phyloP scores from a whole-genome alignment of 1,139 yeast species.

The Debaryomyces robertsiae region DNA sequence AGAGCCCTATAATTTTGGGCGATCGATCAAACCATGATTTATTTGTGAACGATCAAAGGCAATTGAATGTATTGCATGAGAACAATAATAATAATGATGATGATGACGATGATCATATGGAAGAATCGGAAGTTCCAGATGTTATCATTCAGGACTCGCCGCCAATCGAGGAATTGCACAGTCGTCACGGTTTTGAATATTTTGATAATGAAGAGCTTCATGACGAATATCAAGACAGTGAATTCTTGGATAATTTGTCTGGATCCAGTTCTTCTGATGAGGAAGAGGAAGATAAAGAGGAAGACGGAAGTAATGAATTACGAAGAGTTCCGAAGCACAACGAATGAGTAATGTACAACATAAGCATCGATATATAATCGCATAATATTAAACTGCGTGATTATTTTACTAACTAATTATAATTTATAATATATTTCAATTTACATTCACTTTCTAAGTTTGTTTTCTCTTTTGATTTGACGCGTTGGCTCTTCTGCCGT shows the following conservation, averaged over 20 bases:
- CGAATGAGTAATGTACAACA: constrained; percentile 21
- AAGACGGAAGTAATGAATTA: constrained; percentile 27
- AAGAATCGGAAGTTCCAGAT: constrained; percentile 23
- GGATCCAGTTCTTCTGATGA: constrained; percentile 44
- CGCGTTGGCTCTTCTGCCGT: constrained; percentile 34
- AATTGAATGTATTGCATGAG: constrained; percentile 8
- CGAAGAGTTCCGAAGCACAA: constrained; percentile 46
- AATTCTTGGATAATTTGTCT: constrained; percentile 38
- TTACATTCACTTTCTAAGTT: constrained; percentile 8
- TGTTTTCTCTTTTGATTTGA: constrained; percentile 21
- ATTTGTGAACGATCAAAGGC: constrained; percentile 28
- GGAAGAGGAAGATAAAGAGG: constrained; percentile 16
- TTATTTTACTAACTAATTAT: constrained; percentile 10
- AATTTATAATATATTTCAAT: constrained; percentile 2
- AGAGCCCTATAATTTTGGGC: constrained; percentile 33
- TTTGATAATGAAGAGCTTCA: constrained; percentile 29
- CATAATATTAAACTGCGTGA: constrained; percentile 13
- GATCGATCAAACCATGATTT: constrained; percentile 39
- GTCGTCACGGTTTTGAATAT: constrained; percentile 17
- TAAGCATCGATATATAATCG: constrained; percentile 12
- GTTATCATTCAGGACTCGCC: constrained; percentile 31
- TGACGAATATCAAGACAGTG: constrained; percentile 25
- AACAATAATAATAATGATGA: constrained; percentile 23
- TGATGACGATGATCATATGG: constrained; percentile 21
- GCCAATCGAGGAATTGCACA: constrained; percentile 24